Conservation (phyloP, 805 yeast genomes). For the Ogataea sp. region DNA sequence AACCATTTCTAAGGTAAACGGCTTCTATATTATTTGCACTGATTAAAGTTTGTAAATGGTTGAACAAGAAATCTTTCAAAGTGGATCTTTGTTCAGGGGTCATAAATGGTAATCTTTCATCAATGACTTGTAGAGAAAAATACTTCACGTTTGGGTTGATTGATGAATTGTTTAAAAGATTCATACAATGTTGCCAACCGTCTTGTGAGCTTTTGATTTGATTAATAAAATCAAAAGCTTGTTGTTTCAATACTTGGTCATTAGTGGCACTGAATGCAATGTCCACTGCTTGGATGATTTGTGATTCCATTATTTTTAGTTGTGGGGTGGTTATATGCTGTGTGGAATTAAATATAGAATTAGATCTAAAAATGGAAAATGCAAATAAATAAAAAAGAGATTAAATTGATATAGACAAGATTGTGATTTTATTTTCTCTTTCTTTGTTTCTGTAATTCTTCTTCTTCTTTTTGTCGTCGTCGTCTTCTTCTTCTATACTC, state of each 20-base stretch:
- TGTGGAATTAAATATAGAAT: too few relatives aligned
- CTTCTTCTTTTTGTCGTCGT: too few relatives aligned
- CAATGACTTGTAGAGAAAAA: conserved; percentile 64
- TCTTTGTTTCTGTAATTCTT: too few relatives aligned
- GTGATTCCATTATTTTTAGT: conserved; percentile 30
- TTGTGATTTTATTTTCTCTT: too few relatives aligned
- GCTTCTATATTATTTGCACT: conserved; percentile 25
- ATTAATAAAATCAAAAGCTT: conserved; percentile 47
- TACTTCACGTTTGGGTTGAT: conserved; percentile 52
- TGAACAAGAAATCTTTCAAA: conserved; percentile 41
- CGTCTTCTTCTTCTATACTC: too few relatives aligned
- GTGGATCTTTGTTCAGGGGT: conserved; percentile 34
- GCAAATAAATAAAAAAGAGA: not conserved
- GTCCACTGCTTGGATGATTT: conserved; percentile 82
- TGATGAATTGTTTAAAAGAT: conserved; percentile 28
- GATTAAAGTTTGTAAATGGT: conserved; percentile 28
- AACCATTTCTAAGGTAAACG: conserved; percentile 42
- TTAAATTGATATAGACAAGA: too few relatives aligned
- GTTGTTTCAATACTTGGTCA: conserved; percentile 52
- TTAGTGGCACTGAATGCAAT: conserved; percentile 69
- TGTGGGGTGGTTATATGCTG: too few relatives aligned
- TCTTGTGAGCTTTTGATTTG: conserved; percentile 45
- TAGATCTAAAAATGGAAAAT: not conserved
- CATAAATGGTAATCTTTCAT: conserved; percentile 41
- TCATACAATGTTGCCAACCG: conserved; percentile 49